phyloP scores from a whole-genome alignment of 2,329 filamentous ascomycete species.

The Diaporthe velutina region DNA sequence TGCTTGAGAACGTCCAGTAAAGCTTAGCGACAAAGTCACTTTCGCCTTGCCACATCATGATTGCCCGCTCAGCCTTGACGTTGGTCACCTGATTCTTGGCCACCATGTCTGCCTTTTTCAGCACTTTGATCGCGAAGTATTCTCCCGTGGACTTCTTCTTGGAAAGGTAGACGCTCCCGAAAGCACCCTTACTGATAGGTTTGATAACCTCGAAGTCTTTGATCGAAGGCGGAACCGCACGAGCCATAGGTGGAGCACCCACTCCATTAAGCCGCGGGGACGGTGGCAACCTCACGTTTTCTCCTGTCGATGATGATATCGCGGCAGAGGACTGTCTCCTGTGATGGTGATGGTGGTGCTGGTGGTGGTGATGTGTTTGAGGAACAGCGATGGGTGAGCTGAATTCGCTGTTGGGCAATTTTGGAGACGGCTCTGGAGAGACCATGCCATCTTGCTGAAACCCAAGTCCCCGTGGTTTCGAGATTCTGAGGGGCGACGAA shows the following conservation, averaged over 20 bases:
- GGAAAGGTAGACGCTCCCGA: constrained; percentile 96
- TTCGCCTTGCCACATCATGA: constrained; percentile 99
- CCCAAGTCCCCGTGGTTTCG: constrained; percentile 78
- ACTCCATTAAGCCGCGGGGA: constrained; percentile 86
- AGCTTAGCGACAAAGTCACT: constrained; percentile 99
- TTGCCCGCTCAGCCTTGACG: constrained; percentile 97
- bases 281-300: constrained; percentile 75
- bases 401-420: constrained; percentile 86
- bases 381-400: constrained; percentile 77
- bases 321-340: constrained; percentile 92
- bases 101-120: constrained; percentile 99
- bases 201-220: constrained; percentile 99
- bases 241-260: constrained; percentile 83
- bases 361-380: constrained; percentile 75
- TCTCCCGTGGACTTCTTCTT: constrained; percentile 99
- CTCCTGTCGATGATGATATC: constrained; percentile 69
- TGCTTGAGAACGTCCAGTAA: constrained; percentile 99
- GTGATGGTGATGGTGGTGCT: constrained; percentile 65
- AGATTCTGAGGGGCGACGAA: constrained; percentile 87
- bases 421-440: constrained; percentile 91
- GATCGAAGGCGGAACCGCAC: constrained; percentile 93
- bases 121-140: constrained; percentile 97
- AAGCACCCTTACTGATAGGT: constrained; percentile 98
- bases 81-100: constrained; percentile 99
- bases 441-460: constrained; percentile 74